These are phyloP conservation scores for Aspergillus saccharolyticus DNA, from an alignment of 495 filamentous ascomycete species.

Conservation along the genomic window DNA sequence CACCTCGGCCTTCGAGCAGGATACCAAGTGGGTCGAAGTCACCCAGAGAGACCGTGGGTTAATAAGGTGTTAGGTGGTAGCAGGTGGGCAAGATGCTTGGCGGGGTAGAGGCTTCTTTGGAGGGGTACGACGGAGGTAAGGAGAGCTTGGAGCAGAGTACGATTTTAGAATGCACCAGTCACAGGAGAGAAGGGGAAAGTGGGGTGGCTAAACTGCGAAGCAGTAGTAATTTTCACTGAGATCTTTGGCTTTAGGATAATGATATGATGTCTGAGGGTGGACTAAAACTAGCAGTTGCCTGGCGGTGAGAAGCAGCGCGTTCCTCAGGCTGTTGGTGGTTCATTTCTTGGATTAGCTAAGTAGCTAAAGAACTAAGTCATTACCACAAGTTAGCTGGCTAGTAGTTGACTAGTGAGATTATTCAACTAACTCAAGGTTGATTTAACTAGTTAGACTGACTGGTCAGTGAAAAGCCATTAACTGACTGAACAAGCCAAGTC, in stretches of 20 bases:
- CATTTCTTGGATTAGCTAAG: not conserved
- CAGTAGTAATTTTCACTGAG: slow-evolving; percentile 1
- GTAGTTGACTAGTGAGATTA: no score
- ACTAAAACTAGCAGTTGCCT: slow-evolving; percentile 14
- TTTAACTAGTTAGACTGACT: no score
- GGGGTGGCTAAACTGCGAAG: slow-evolving; percentile 4
- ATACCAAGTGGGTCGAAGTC: not conserved
- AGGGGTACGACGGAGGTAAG: slow-evolving; percentile 23
- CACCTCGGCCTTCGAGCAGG: slow-evolving; percentile 15
- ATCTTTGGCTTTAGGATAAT: slow-evolving; percentile 6
- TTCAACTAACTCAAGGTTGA: no score
- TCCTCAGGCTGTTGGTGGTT: slow-evolving; percentile 13
- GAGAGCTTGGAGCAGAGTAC: slow-evolving; percentile 11
- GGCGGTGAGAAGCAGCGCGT: slow-evolving; percentile 31
- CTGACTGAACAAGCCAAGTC: no score
- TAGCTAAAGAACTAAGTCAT: no score
- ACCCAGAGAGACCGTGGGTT: slow-evolving; percentile 6
- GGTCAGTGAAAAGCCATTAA: no score
- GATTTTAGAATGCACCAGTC: slow-evolving; percentile 10
- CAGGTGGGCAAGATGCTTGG: slow-evolving; percentile 22
- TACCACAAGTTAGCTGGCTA: no score
- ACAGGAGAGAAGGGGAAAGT: slow-evolving; percentile 5
- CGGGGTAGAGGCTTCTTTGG: slow-evolving; percentile 30
- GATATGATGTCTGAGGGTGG: slow-evolving; percentile 6
- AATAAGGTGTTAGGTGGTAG: slow-evolving; percentile 10